A percentile compares a stretch with the other conserved stretches of the same genome.
These are phyloP conservation scores for Chrysanthemum seticuspe DNA, from an alignment of 129 eudicot genomes.

Conservation along the genomic window DNA sequence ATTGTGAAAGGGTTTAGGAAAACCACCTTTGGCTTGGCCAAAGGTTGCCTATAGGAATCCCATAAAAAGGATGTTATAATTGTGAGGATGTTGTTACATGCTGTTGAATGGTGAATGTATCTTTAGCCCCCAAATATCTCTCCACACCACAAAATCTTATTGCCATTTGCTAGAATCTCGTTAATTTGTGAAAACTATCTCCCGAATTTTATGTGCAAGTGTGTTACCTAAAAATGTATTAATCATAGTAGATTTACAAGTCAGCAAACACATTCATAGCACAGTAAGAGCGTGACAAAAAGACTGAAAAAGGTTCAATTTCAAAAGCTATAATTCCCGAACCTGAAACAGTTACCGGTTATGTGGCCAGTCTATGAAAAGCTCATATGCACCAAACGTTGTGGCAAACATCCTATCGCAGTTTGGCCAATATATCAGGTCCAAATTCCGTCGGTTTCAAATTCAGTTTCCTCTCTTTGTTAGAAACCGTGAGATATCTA, in stretches of 20 bases:
- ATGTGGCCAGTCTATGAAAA: no score
- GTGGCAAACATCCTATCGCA: no score
- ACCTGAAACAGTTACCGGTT: no score
- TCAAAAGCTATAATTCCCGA: no score
- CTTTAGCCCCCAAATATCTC: conserved; percentile 33
- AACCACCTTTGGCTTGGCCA: conserved; percentile 41
- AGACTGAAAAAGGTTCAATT: no score
- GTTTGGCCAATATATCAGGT: no score
- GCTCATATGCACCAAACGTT: no score
- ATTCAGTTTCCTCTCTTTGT: no score
- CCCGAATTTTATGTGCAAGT: not conserved
- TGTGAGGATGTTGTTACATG: conserved; percentile 23
- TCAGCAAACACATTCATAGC: not conserved
- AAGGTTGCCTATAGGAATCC: conserved; percentile 45
- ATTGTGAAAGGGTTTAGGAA: conserved; percentile 35
- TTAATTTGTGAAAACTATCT: not conserved
- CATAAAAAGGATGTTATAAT: conserved; percentile 36
- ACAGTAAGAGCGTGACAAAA: no score
- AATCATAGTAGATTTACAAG: not conserved
- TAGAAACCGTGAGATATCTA: no score
- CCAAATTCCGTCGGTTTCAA: no score
- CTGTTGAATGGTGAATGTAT: conserved; percentile 19
- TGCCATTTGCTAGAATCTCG: conserved; percentile 20
- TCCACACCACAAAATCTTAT: conserved; percentile 32
- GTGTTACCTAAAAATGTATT: not conserved